Conservation (phyloP, 2,329 filamentous ascomycete genomes). For the Hymenoscyphus scutula region DNA sequence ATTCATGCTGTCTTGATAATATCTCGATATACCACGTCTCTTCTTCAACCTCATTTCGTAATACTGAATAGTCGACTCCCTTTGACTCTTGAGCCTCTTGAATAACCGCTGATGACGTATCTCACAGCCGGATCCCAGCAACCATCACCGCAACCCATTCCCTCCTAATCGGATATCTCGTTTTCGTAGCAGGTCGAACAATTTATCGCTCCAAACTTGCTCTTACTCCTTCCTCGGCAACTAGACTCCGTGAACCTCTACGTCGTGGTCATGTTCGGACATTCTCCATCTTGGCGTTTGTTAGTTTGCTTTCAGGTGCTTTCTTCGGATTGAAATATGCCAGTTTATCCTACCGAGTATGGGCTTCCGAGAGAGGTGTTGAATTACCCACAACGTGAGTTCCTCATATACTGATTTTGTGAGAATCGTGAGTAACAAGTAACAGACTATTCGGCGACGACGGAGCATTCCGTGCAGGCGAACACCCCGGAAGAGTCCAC, state of each 20-base stretch:
- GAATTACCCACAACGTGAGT: conserved; percentile 41
- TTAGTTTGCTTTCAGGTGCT: conserved; percentile 45
- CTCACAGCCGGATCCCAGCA: conserved; percentile 22
- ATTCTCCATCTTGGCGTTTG: conserved; percentile 45
- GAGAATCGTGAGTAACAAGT: not conserved
- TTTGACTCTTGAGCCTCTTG: not conserved
- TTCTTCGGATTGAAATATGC: conserved; percentile 46
- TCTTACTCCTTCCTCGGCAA: conserved; percentile 39
- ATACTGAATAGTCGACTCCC: too few relatives aligned
- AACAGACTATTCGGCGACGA: conserved; percentile 33
- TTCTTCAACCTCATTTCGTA: not conserved
- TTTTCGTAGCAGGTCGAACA: conserved; percentile 24
- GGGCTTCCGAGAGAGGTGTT: conserved; percentile 45
- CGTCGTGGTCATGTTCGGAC: conserved; percentile 35
- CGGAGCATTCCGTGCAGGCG: conserved; percentile 32
- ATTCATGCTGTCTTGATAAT: too few relatives aligned
- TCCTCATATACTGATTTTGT: not conserved
- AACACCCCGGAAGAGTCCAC: conserved; percentile 34
- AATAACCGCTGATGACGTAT: conserved; percentile 8
- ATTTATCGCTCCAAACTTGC: conserved; percentile 34
- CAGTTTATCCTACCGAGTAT: conserved; percentile 48
- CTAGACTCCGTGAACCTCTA: conserved; percentile 35
- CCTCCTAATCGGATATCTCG: conserved; percentile 23
- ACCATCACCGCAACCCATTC: conserved; percentile 22
- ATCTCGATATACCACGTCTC: too few relatives aligned